Evolutionary conservation across 1,139 yeast genomes (phyloP), one percentile per base, ranked within the genome.

Genomic region (Kurtzmaniella natalensis): DNA sequence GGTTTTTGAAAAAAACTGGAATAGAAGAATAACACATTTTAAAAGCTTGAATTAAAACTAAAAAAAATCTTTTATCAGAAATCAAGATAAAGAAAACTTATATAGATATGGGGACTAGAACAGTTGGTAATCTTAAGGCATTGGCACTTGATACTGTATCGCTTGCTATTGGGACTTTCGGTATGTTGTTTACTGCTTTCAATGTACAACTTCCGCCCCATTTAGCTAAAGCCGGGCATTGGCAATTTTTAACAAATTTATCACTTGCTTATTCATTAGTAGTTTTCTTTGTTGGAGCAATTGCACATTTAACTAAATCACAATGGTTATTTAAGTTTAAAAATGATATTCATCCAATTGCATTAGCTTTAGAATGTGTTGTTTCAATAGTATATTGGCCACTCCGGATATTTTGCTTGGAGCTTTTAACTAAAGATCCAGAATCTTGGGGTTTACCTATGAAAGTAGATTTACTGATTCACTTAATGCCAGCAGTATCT

Each of bases 341-440:
- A 41, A 64, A 65, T 36, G 46, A 51, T 31, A 31, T 72, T 11
- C 76, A 72, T 42, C 73, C 84, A 1, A 48, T 76, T 30, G 76
- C 78, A 0, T 57, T 78, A 36, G 74, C 78, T 0, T 50, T 78
- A 18, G 88, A 81, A 48, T 59, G 71, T 10, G 64, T 81, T 20
- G 85, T 81, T 11, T 67, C 84, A 0, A 28, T 59, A 3, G 73
- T 81, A 7, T 81, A 81, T 52, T 81, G 89, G 88, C 78, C 81
- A 0, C 63, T 81, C 43, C 58, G 79, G 39, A 39, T 81, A 7
- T 73, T 76, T 45, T 68, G 70, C 33, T 47, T 70, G 22, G 56
- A 62, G 11, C 50, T 77, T 35, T 51, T 68, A 30, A 54, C 56
- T 7, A 45, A 64, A 36, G 66, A 68, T 37, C 58, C 59, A 1